phyloP scores from a whole-genome alignment of 2,329 filamentous ascomycete species.

The Paecilomyces sp. region DNA sequence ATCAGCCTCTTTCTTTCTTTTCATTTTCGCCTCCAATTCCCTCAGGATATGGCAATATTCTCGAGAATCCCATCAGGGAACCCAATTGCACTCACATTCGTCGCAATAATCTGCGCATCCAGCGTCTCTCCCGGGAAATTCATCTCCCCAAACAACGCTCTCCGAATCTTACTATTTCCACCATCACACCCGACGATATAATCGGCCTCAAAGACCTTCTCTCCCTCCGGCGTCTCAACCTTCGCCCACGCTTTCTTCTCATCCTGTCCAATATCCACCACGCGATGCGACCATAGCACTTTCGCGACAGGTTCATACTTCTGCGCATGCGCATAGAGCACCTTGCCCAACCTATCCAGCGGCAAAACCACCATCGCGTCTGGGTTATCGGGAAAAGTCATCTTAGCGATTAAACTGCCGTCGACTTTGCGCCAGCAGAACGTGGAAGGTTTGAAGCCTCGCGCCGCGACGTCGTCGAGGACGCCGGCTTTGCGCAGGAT shows the following conservation, averaged over 20 bases:
- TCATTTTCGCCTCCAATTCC: too few relatives aligned
- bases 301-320: conserved; percentile 21
- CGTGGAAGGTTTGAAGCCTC: conserved; percentile 35
- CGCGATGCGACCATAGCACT: conserved; percentile 42
- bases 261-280: conserved; percentile 43
- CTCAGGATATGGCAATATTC: too few relatives aligned
- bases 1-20: neutral
- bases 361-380: conserved; percentile 38
- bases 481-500: conserved; percentile 55
- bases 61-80: too few relatives aligned
- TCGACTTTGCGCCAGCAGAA: conserved; percentile 41
- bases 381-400: conserved; percentile 20
- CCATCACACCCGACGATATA: conserved; percentile 54
- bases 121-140: conserved; percentile 53
- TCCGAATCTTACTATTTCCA: conserved; percentile 33
- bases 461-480: conserved; percentile 42
- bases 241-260: conserved; percentile 37
- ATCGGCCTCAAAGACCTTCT: conserved; percentile 31
- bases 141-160: conserved; percentile 44
- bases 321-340: conserved; percentile 35
- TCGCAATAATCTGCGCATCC: conserved; percentile 55
- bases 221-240: conserved; percentile 9
- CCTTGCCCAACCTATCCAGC: conserved; percentile 34
- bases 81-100: conserved; percentile 43
- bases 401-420: conserved; percentile 24